Percentiles rank a stretch among this genome's conserved stretches.
Conservation (phyloP, 306 rosid species). For the Macrotyloma uniflorum region DNA sequence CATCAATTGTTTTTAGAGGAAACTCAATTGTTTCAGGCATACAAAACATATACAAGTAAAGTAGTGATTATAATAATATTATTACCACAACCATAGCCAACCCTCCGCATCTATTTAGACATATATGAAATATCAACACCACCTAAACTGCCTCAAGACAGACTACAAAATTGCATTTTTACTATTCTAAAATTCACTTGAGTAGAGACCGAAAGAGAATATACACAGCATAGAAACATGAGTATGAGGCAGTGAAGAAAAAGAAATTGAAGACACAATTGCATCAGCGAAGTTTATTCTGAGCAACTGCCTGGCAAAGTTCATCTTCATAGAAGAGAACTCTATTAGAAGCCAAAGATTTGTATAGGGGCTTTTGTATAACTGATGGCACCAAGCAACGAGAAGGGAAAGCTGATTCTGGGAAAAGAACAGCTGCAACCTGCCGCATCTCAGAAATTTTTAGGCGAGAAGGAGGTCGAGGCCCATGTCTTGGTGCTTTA, state of each 20-base stretch:
- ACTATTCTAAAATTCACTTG: constrained; percentile 48
- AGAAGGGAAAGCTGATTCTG: constrained; percentile 72
- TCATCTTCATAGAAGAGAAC: constrained; percentile 96
- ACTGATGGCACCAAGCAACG: constrained; percentile 77
- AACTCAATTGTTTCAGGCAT: constrained; percentile 31
- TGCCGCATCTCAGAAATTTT: constrained; percentile 85
- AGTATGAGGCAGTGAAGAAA: constrained; percentile 10
- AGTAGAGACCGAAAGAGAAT: constrained; percentile 45
- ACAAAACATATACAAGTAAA: constrained; percentile 62
- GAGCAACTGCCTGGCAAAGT: constrained; percentile 94
- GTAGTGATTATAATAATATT: constrained; percentile 43
- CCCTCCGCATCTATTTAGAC: constrained; percentile 36
- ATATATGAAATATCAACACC: constrained; percentile 59
- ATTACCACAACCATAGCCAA: constrained; percentile 47
- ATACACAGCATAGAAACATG: constrained; percentile 47
- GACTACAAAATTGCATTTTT: constrained; percentile 64
- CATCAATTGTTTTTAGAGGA: constrained; percentile 31
- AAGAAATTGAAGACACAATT: constrained; percentile 11
- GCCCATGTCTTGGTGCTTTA: constrained; percentile 94
- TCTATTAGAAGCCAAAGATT: constrained; percentile 85
- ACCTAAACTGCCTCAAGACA: constrained; percentile 57
- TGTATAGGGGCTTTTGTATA: constrained; percentile 77
- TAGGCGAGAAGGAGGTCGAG: constrained; percentile 90
- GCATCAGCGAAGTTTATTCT: constrained; percentile 81
- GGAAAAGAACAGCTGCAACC: constrained; percentile 94